Base-by-base conservation (phyloP, 345 rosid species). In the Sisymbrium altissimum region DNA sequence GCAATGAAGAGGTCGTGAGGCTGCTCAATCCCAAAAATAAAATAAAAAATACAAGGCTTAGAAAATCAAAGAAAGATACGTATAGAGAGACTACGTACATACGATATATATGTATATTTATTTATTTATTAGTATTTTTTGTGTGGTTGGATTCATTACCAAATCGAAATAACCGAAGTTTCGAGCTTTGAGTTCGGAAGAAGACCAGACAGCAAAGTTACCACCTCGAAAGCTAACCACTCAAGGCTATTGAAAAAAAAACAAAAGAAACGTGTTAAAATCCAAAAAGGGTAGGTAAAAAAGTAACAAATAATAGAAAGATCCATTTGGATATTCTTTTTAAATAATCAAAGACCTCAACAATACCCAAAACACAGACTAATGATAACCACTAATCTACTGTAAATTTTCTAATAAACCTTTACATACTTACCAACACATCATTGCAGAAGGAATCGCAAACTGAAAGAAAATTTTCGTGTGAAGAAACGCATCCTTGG, bases 181-280 rank as follows among this genome's bases (percentile, higher is more conserved):
- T 85, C 88, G 12, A 87, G 87, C 80, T 78, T 29, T 19, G 89
- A 79, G 49, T 85, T 83, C 8, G 88, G 92, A 40, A 85, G 55
- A 58, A 87, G 70, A 36, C 92, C 89, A 21, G 92, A 86, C 9
- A 87, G 79, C 80, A 87, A 73, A 61, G 84, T 70, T 52, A 87
- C 66, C 44, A 81, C 78, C 79, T 87, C 92, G 67, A 66, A 85
- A 62, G 92, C 85, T 81, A 88, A 85, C 89, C 89, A 85, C 68
- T 85, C 89, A 50, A 85, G 84, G 83, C 92, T 87, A 70, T 66
- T 19, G 2, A 48, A 66, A 23, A 27, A 27, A 23, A 30, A 60
- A 49, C 17, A 27, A 30, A 12, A 52, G 40, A 7, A 17, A 53
- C 0, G 36, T 12, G 23, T 7, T 11, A 35, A 9, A 9, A 43